Conservation (phyloP, 2,329 filamentous ascomycete species). For the Penicillium glabrum region DNA sequence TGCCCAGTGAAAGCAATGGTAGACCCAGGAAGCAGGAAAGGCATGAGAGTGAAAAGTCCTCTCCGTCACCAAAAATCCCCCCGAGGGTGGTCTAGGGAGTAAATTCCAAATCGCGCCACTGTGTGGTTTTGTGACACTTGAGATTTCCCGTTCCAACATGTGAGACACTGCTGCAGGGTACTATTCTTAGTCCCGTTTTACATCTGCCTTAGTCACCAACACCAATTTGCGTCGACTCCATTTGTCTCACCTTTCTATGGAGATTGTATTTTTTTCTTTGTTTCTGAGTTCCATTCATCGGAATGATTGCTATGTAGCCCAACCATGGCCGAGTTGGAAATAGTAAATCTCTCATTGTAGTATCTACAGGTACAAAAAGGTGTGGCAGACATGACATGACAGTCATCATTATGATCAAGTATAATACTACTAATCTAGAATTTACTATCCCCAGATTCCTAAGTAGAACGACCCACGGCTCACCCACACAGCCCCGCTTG, state of each 20-base stretch:
- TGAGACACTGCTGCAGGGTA: conserved; percentile 21
- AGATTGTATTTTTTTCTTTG: background rate
- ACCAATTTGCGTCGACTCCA: no score
- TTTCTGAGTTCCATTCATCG: background rate
- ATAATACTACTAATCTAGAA: background rate
- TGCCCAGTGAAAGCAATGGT: background rate
- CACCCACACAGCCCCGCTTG: conserved; percentile 22
- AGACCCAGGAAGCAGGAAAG: background rate
- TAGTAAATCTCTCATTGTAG: background rate
- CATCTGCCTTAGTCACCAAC: background rate
- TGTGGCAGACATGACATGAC: background rate
- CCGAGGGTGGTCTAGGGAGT: background rate
- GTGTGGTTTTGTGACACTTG: background rate
- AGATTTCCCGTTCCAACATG: background rate
- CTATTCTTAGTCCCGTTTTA: conserved; percentile 12
- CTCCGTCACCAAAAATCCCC: background rate
- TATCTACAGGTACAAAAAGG: background rate
- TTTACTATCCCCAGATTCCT: background rate
- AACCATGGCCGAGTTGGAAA: background rate
- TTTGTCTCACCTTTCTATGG: background rate
- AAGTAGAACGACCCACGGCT: conserved; percentile 2
- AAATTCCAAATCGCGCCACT: conserved; percentile 16
- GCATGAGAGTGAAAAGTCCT: background rate
- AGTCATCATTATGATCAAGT: background rate
- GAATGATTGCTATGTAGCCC: background rate